phyloP scores from a whole-genome alignment of 78 protist species.

The Speleostelium caveatum region DNA sequence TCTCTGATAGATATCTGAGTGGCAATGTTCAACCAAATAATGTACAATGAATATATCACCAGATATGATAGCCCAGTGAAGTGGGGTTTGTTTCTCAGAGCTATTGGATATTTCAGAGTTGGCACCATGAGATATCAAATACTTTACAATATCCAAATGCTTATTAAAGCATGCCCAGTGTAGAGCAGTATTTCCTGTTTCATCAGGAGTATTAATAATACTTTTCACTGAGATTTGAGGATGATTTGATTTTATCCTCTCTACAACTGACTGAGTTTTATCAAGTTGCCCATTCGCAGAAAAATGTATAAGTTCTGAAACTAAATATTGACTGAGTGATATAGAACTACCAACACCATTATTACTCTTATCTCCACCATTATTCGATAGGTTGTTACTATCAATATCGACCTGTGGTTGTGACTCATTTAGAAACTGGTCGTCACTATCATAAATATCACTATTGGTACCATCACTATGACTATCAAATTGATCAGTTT shows the following conservation, averaged over 20 bases:
- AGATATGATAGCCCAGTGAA: slow-evolving; percentile 77
- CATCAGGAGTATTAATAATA: slow-evolving; percentile 26
- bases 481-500: too few relatives aligned
- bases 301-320: slow-evolving; percentile 50
- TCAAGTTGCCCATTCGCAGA: slow-evolving; percentile 33
- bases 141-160: slow-evolving; percentile 59
- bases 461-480: too few relatives aligned
- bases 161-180: slow-evolving; percentile 74
- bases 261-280: neutral
- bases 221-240: neutral
- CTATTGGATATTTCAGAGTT: slow-evolving; percentile 14
- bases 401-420: too few relatives aligned
- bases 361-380: too few relatives aligned
- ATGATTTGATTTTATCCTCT: slow-evolving; percentile 20
- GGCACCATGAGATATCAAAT: slow-evolving; percentile 68
- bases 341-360: too few relatives aligned
- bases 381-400: too few relatives aligned
- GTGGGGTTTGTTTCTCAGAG: slow-evolving; percentile 50
- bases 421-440: too few relatives aligned
- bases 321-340: neutral
- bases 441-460: too few relatives aligned
- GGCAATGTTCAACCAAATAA: slow-evolving; percentile 11
- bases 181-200: slow-evolving; percentile 76
- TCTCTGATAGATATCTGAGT: slow-evolving; percentile 16
- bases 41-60: slow-evolving; percentile 61